Percentiles rank a stretch among this genome's conserved stretches.
phyloP scores from a whole-genome alignment of 2,329 filamentous ascomycete species.

The Neofusicoccum kwambonambiense region DNA sequence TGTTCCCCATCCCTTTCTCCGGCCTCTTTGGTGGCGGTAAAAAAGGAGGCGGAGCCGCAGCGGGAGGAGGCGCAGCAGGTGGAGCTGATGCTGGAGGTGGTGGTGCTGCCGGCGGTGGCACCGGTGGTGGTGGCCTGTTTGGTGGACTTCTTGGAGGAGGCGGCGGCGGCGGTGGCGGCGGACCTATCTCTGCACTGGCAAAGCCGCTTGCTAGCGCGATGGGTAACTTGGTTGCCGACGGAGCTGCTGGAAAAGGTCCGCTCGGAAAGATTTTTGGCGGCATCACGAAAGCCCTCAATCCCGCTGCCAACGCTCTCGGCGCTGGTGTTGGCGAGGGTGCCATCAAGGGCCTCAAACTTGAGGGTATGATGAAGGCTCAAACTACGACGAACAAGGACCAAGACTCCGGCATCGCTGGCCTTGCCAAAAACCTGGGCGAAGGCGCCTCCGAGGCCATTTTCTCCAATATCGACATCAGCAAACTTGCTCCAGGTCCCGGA shows the following conservation, averaged over 20 bases:
- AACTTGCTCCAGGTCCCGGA: neutral
- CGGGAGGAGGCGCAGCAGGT: conserved; percentile 29
- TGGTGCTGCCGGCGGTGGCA: neutral
- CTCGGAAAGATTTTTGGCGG: neutral
- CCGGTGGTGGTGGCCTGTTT: neutral
- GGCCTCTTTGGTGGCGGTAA: neutral
- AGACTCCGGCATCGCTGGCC: neutral
- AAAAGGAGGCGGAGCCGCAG: neutral
- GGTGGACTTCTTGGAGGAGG: neutral
- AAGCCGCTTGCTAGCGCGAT: neutral
- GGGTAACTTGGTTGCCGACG: neutral
- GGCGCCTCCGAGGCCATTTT: conserved; percentile 3
- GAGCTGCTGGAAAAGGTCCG: neutral
- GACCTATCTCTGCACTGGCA: neutral
- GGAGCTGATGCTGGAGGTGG: conserved; percentile 46
- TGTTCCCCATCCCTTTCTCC: neutral
- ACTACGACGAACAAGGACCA: neutral
- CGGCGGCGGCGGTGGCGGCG: neutral
- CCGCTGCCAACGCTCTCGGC: conserved; percentile 8
- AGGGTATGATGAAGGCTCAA: neutral
- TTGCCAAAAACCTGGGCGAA: conserved; percentile 7
- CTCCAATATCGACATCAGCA: conserved; percentile 4
- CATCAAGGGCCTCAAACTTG: conserved; percentile 1
- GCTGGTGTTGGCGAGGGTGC: conserved; percentile 11
- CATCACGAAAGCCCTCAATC: neutral